Percentiles rank a stretch among this genome's conserved stretches.
Evolutionary conservation across 345 rosid species (phyloP).

Genomic region (Physaria fendleri): DNA sequence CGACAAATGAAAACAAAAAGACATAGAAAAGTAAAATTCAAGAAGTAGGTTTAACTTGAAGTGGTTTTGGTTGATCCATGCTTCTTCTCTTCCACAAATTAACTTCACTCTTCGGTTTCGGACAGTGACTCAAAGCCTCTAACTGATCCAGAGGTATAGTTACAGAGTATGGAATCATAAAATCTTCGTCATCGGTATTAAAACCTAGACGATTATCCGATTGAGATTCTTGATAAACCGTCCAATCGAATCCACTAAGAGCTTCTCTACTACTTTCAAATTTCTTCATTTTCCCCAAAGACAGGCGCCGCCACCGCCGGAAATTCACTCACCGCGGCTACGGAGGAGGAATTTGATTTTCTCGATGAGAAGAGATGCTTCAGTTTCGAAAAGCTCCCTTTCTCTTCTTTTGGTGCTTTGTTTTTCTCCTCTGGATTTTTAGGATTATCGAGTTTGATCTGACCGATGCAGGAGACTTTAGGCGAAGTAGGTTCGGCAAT

Average conservation of each 20-base stretch:
- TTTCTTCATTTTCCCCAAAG: slow-evolving; percentile 55
- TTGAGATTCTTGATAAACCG: slow-evolving; percentile 24
- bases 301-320: slow-evolving; percentile 30
- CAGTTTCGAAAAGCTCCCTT: slow-evolving; percentile 27
- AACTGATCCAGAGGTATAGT: neutral
- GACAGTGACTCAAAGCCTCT: slow-evolving; percentile 6
- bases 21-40: neutral
- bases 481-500: slow-evolving; percentile 80
- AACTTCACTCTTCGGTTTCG: slow-evolving; percentile 39
- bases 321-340: neutral
- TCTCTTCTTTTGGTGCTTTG: slow-evolving; percentile 12
- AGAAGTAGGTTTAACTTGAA: slow-evolving; percentile 34
- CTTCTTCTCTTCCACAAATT: slow-evolving; percentile 86
- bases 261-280: slow-evolving; percentile 64
- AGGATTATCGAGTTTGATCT: slow-evolving; percentile 46
- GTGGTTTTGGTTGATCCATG: slow-evolving; percentile 59
- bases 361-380: slow-evolving; percentile 37
- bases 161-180: slow-evolving; percentile 5
- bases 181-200: neutral
- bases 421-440: slow-evolving; percentile 21
- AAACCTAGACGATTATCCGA: neutral
- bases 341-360: slow-evolving; percentile 26
- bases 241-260: slow-evolving; percentile 56
- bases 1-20: neutral
- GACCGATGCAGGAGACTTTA: slow-evolving; percentile 89